Evolutionary conservation across 495 filamentous ascomycete genomes (phyloP).

Genomic region (Monascus purpureus): DNA sequence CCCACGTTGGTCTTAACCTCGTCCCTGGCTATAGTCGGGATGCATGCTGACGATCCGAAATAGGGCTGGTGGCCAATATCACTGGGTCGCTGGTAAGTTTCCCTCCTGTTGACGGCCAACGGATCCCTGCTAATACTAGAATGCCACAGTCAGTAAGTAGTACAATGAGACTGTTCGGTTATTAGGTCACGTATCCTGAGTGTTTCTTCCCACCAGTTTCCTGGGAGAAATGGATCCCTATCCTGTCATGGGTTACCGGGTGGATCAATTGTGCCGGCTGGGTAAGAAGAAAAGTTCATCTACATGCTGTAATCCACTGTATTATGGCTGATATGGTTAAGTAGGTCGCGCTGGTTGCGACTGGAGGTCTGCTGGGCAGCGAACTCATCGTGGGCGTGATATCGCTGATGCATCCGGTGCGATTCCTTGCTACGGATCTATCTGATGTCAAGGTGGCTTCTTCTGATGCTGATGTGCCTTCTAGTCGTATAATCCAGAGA

Average conservation of each 20-base stretch:
- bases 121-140: neutral
- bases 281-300: no score
- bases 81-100: conserved; percentile 52
- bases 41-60: conserved; percentile 4
- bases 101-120: no score
- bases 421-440: neutral
- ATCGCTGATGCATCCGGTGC: conserved; percentile 39
- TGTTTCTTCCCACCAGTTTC: conserved; percentile 20
- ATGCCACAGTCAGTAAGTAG: conserved; percentile 17
- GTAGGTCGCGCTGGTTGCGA: conserved; percentile 43
- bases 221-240: conserved; percentile 43
- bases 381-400: conserved; percentile 46
- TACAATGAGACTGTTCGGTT: neutral
- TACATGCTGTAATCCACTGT: no score
- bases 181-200: neutral
- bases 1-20: conserved; percentile 37
- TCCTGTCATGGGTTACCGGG: conserved; percentile 56
- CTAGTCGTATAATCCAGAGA: conserved; percentile 34
- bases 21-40: conserved; percentile 1
- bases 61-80: conserved; percentile 52
- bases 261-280: conserved; percentile 67
- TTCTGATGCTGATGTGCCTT: no score
- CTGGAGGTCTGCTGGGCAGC: conserved; percentile 36
- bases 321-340: no score
- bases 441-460: conserved; percentile 1